phyloP scores from a whole-genome alignment of 306 rosid species.

The Pyrus communis region DNA sequence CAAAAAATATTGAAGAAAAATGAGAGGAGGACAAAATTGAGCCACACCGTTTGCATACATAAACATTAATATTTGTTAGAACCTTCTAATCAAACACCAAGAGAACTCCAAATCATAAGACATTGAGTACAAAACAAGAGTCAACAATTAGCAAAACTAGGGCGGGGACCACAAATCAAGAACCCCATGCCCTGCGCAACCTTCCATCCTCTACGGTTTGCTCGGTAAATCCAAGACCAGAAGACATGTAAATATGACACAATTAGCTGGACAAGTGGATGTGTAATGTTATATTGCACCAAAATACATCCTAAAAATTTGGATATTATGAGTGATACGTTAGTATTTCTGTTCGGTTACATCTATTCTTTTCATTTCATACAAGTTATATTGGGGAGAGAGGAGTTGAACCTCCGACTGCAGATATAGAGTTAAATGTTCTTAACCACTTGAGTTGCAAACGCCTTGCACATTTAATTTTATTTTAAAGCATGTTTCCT shows the following conservation, averaged over 20 bases:
- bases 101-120: slow-evolving; percentile 13
- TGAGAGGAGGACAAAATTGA: not conserved
- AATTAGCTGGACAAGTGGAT: not conserved
- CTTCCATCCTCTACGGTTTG: not conserved
- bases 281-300: too few relatives aligned
- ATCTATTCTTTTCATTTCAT: too few relatives aligned
- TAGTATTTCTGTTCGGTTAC: too few relatives aligned
- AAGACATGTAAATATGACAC: not conserved
- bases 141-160: slow-evolving; percentile 16
- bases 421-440: not conserved
- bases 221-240: not conserved
- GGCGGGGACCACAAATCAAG: slow-evolving; percentile 7
- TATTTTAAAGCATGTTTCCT: too few relatives aligned
- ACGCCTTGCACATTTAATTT: too few relatives aligned
- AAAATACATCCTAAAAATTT: too few relatives aligned
- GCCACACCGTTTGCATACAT: slow-evolving; percentile 5
- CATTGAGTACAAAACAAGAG: slow-evolving; percentile 27
- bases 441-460: too few relatives aligned
- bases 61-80: not conserved
- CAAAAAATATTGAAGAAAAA: not conserved
- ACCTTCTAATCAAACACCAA: not conserved
- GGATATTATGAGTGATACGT: too few relatives aligned
- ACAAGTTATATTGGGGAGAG: too few relatives aligned
- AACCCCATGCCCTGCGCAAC: slow-evolving; percentile 3
- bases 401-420: fast-evolving